These are phyloP conservation scores for Trichocladium antarcticum DNA, from an alignment of 495 filamentous ascomycete genomes.

Conservation along the genomic window DNA sequence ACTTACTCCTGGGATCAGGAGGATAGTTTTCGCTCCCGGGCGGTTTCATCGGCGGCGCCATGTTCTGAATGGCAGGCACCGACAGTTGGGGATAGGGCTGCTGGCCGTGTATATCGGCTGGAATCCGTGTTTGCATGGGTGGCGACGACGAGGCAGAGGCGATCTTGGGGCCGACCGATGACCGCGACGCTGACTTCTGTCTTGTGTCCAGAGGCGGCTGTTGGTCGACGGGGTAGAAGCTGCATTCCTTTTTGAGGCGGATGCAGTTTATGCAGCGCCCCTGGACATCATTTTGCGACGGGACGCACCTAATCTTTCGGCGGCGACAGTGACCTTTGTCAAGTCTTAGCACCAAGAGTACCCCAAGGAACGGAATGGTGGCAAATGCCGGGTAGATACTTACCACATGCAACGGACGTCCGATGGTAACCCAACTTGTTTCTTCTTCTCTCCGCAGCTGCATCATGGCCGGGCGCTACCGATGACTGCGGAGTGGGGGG, in stretches of 20 bases:
- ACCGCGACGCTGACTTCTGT: constrained; percentile 30
- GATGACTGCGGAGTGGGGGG: constrained; percentile 16
- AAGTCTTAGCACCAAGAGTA: constrained; percentile 8
- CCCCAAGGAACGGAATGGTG: not conserved
- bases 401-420: constrained; percentile 94
- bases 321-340: constrained; percentile 76
- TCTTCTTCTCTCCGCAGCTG: constrained; percentile 69
- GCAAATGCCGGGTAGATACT: constrained; percentile 32
- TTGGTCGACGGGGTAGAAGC: constrained; percentile 87
- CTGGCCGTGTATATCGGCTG: constrained; percentile 33
- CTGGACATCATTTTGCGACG: constrained; percentile 63
- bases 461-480: constrained; percentile 17
- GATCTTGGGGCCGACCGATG: constrained; percentile 30
- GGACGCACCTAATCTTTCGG: constrained; percentile 89
- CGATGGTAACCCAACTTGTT: constrained; percentile 97
- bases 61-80: constrained; percentile 40
- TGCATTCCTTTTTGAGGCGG: constrained; percentile 88
- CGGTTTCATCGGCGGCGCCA: constrained; percentile 38
- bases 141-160: constrained; percentile 42
- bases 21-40: constrained; percentile 30
- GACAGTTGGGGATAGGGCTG: constrained; percentile 36
- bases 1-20: constrained; percentile 34
- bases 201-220: constrained; percentile 45
- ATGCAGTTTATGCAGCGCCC: constrained; percentile 94
- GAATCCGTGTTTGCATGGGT: constrained; percentile 34